Evolutionary conservation across 108 stramenopile genomes (phyloP).

Genomic region (Nitzschia palea): DNA sequence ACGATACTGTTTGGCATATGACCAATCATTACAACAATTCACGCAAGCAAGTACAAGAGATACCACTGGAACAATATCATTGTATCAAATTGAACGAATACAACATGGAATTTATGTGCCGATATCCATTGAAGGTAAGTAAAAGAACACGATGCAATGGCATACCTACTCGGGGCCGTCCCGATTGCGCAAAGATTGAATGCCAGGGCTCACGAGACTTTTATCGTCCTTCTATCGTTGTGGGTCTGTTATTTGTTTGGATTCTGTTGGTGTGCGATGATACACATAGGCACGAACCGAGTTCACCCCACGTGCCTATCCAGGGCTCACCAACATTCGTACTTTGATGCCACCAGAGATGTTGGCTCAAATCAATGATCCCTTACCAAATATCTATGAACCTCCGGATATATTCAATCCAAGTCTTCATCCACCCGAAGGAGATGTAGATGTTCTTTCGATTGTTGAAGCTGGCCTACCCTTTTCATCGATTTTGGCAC

Average conservation of each 20-base stretch:
- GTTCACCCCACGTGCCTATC: slow-evolving; percentile 66
- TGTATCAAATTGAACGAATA: slow-evolving; percentile 34
- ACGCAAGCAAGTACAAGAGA: slow-evolving; percentile 6
- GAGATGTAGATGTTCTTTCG: slow-evolving; percentile 61
- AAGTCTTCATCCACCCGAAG: slow-evolving; percentile 39
- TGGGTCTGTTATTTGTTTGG: too few species aligned
- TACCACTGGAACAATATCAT: slow-evolving; percentile 20
- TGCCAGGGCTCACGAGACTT: background rate
- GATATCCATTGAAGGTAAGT: slow-evolving; percentile 44
- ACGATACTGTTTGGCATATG: slow-evolving; percentile 63
- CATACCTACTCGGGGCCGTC: too few species aligned
- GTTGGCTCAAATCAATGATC: background rate
- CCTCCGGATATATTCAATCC: slow-evolving; percentile 57
- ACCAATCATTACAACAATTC: slow-evolving; percentile 39
- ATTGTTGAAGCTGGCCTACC: slow-evolving; percentile 47
- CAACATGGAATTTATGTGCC: slow-evolving; percentile 44
- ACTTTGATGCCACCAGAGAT: slow-evolving; percentile 33
- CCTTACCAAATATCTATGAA: slow-evolving; percentile 35
- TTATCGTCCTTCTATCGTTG: background rate
- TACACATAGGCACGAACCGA: slow-evolving; percentile 43
- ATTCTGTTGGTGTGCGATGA: background rate
- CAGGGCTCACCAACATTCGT: slow-evolving; percentile 46
- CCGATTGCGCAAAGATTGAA: too few species aligned
- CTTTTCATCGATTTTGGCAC: slow-evolving; percentile 7
- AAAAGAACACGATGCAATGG: too few species aligned